These are phyloP conservation scores for Microascus cirrosus DNA, from an alignment of 2,329 filamentous ascomycete species.

Conservation along the genomic window DNA sequence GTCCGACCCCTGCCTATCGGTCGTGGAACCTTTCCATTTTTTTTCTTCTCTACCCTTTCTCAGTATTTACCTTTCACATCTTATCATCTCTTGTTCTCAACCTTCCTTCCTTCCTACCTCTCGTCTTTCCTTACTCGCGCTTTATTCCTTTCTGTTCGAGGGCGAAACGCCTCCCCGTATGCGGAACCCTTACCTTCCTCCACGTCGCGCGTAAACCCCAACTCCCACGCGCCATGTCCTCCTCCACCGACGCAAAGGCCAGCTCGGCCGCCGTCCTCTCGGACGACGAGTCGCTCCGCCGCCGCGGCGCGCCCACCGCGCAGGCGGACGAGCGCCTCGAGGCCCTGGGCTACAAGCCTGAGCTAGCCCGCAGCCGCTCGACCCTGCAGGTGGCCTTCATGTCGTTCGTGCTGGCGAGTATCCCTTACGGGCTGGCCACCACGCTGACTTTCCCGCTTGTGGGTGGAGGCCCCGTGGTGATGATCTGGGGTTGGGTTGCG, in stretches of 20 bases:
- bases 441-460: conserved; percentile 57
- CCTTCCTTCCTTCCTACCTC: not conserved
- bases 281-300: conserved; percentile 52
- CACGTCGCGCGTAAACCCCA: not conserved
- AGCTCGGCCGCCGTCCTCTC: conserved; percentile 18
- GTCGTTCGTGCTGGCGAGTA: conserved; percentile 65
- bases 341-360: conserved; percentile 55
- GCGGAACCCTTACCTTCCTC: not conserved
- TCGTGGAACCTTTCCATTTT: not conserved
- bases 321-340: conserved; percentile 52
- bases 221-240: not conserved
- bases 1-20: too few species aligned
- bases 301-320: conserved; percentile 39
- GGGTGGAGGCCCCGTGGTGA: conserved; percentile 55
- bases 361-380: conserved; percentile 53
- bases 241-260: not conserved
- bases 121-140: not conserved
- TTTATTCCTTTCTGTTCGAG: not conserved
- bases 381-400: conserved; percentile 63
- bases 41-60: not conserved
- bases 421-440: conserved; percentile 63
- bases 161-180: not conserved
- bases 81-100: not conserved
- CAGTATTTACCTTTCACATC: not conserved
- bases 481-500: conserved; percentile 63